Base-by-base conservation (phyloP, 2,329 filamentous ascomycete genomes). In the Pyricularia grisea region DNA sequence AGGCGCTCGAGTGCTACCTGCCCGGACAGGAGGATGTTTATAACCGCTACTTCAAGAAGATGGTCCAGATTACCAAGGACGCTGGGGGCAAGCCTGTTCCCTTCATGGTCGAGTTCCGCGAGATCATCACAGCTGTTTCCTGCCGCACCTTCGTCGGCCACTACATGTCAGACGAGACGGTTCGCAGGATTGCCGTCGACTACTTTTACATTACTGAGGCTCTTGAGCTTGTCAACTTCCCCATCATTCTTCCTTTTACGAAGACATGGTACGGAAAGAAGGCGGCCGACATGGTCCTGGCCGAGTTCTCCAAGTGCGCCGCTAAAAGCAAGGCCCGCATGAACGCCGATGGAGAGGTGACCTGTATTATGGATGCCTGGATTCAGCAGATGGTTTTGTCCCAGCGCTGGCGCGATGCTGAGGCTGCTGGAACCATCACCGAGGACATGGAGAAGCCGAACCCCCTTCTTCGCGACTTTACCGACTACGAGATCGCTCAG, bases 251-350 rank as follows among this genome's bases (percentile, higher is more conserved):
- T 60, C 94, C 94, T 58, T 98, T 88, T 84, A 97, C 94, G 77
- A 94, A 93, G 84, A 93, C 93, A 5, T 98, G 93, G 93, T 96
- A 97, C 77, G 95, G 94, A 75, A 97, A 97, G 86, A 96, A 94
- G 83, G 93, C 93, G 33, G 90, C 94, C 70, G 92, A 97, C 76
- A 93, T 97, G 89, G 93, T 97, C 42, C 84, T 98, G 73, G 86
- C 85, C 66, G 94, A 97, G 78, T 98, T 98, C 77, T 82, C 90
- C 77, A 94, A 93, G 81, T 97, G 94, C 77, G 92, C 94, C 65
- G 92, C 93, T 71, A 97, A 97, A 85, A 91, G 92, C 81, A 97
- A 95, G 84, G 90, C 93, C 71, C 90, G 92, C 74, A 96, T 98
- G 92, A 89, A 90, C 74, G 90, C 92, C 68, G 94, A 94, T 75